Evolutionary conservation across 2,329 filamentous ascomycete species (phyloP), one percentile per base, ranked within the genome.

Genomic region (Aspergillus spinulosporus): DNA sequence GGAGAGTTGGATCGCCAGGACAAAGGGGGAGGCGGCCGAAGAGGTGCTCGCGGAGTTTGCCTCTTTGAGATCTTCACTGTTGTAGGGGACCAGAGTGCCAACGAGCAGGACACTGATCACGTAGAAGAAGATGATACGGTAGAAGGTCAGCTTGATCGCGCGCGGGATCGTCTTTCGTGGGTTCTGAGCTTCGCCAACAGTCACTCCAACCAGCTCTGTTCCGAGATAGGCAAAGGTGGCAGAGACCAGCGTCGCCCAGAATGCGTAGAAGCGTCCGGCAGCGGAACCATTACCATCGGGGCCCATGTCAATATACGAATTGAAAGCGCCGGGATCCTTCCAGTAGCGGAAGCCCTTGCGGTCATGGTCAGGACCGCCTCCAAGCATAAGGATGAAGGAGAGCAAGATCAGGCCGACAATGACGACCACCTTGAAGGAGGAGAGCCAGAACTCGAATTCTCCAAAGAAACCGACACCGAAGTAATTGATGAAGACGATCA

Each of bases 121-220:
- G 78, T 93, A 93, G 79, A 93, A 93, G 76, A 92, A 78, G 62
- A 90, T 74, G 70, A 93, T 92, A 56, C 89, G 89, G 78, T 84
- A 92, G 74, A 92, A 92, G 63, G 88, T 92, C 49, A 91, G 80
- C 70, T 86, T 88, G 78, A 92, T 92, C 52, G 88, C 89, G 58
- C 86, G 84, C 5, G 89, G 89, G 59, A 93, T 86, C 12, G 86
- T 89, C 71, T 84, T 84, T 68, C 88, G 85, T 0, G 89, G 89
- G 74, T 92, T 92, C 75, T 91, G 87, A 0, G 88, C 88, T 73
- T 92, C 88, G 52, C 87, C 88, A 32, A 90, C 88, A 0, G 88
- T 92, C 11, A 92, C 87, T 75, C 88, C 88, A 49, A 91, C 86
- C 43, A 91, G 78, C 68, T 92, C 88, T 2, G 88, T 89, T 57